Evolutionary conservation across 2,329 filamentous ascomycete species (phyloP).

Genomic region (Xylaria sp.): DNA sequence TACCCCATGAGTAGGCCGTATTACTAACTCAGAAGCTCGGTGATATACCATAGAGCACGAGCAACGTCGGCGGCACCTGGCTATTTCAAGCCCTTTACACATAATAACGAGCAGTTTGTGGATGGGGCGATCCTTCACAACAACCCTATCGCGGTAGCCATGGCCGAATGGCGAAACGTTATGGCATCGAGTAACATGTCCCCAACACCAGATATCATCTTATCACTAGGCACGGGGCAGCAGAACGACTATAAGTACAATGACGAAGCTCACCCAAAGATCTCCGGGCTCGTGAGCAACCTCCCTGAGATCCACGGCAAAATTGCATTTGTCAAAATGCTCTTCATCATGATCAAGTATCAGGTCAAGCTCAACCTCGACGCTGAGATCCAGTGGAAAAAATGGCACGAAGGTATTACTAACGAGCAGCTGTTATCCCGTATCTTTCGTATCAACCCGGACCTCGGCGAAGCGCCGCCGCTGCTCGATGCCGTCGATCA

Average conservation of each 20-base stretch:
- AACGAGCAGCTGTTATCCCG: not conserved
- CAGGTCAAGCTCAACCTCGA: not conserved
- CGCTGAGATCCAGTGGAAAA: not conserved
- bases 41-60: not conserved
- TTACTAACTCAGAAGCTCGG: not conserved
- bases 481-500: not conserved
- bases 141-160: not conserved
- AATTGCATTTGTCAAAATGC: not conserved
- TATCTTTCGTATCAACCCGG: not conserved
- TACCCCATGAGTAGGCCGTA: not conserved
- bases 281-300: not conserved
- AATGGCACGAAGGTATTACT: not conserved
- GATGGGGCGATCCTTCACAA: conserved; percentile 1
- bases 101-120: not conserved
- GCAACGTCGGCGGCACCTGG: conserved; percentile 1
- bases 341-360: conserved; percentile 1
- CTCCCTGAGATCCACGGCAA: not conserved
- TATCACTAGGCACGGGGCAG: not conserved
- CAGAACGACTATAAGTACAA: not conserved
- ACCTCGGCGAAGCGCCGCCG: not conserved
- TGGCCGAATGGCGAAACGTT: not conserved
- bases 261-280: not conserved
- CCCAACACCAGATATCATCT: not conserved
- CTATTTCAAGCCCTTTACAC: not conserved
- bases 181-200: not conserved